These are phyloP conservation scores for Microdochium trichocladiopsis DNA, from an alignment of 2,329 filamentous ascomycete genomes.

Conservation along the genomic window DNA sequence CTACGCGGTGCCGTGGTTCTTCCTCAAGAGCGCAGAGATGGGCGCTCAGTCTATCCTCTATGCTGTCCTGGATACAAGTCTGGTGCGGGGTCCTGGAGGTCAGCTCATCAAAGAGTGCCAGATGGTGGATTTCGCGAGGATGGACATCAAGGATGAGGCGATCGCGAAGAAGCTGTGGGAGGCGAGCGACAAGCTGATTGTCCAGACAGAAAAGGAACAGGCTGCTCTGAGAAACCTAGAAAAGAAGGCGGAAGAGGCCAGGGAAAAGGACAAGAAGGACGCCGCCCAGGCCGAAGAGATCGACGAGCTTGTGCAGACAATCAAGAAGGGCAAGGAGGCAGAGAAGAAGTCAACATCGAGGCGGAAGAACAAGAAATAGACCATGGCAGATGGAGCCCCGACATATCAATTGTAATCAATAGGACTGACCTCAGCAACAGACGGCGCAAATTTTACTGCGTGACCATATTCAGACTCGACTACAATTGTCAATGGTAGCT, in stretches of 20 bases:
- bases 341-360: slow-evolving; percentile 23
- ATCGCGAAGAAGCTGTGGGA: slow-evolving; percentile 85
- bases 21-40: slow-evolving; percentile 77
- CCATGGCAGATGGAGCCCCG: no score
- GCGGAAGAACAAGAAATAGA: slow-evolving; percentile 20
- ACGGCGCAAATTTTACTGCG: no score
- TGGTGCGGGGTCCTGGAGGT: slow-evolving; percentile 59
- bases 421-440: no score
- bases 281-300: slow-evolving; percentile 19
- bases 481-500: no score
- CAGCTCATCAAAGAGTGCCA: slow-evolving; percentile 84
- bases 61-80: slow-evolving; percentile 73
- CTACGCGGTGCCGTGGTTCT: slow-evolving; percentile 78
- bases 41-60: slow-evolving; percentile 83
- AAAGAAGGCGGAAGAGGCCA: slow-evolving; percentile 31
- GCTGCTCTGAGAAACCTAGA: slow-evolving; percentile 38
- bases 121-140: slow-evolving; percentile 62
- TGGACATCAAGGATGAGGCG: slow-evolving; percentile 71
- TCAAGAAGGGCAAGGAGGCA: slow-evolving; percentile 24
- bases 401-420: no score
- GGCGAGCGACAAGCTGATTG: slow-evolving; percentile 76
- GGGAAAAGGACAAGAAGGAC: slow-evolving; percentile 19
- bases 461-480: no score
- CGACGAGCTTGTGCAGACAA: slow-evolving; percentile 16
- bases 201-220: slow-evolving; percentile 72